Conservation (phyloP, 1,139 yeast genomes). For the Groenewaldozyma sp. region DNA sequence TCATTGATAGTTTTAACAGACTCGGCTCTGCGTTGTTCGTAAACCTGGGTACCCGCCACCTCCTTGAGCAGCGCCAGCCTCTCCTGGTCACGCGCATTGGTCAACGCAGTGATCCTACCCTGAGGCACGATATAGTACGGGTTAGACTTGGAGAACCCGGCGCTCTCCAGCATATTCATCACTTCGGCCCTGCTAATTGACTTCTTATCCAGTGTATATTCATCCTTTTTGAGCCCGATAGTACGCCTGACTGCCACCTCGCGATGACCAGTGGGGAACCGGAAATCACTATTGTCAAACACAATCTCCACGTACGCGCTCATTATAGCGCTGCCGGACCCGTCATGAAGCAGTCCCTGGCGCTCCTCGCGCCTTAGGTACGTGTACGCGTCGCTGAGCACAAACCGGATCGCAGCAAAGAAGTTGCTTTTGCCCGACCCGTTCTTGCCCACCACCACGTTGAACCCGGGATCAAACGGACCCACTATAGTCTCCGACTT, state of each 20-base stretch:
- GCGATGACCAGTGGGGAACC: conserved; percentile 60
- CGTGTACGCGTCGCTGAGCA: conserved; percentile 81
- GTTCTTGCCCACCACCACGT: conserved; percentile 86
- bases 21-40: conserved; percentile 72
- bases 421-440: conserved; percentile 97
- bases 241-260: conserved; percentile 78
- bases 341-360: conserved; percentile 72
- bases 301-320: conserved; percentile 88
- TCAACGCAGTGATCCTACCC: conserved; percentile 71
- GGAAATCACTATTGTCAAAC: conserved; percentile 70
- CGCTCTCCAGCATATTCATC: conserved; percentile 76
- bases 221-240: conserved; percentile 87
- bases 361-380: conserved; percentile 85
- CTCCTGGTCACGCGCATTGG: conserved; percentile 82
- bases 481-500: conserved; percentile 76
- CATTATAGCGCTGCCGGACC: conserved; percentile 76
- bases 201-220: conserved; percentile 63
- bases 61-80: conserved; percentile 73
- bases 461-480: conserved; percentile 67
- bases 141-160: conserved; percentile 84
- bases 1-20: conserved; percentile 72
- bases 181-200: conserved; percentile 75
- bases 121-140: conserved; percentile 98
- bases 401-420: conserved; percentile 92
- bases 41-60: conserved; percentile 91